Evolutionary conservation across 257 asterid species (phyloP).

Genomic region (Cruciata laevipes): DNA sequence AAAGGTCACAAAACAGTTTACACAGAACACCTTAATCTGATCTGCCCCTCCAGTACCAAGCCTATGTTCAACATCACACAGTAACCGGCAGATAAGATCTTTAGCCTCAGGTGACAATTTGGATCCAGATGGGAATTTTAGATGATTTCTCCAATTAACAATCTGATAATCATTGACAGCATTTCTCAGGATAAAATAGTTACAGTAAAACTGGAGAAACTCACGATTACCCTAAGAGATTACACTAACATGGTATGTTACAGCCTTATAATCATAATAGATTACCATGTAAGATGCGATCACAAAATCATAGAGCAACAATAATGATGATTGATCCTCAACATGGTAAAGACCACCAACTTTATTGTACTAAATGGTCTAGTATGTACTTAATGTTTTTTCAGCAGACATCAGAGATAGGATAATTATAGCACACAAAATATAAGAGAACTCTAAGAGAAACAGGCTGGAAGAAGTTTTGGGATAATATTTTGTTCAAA

Average conservation of each 20-base stretch:
- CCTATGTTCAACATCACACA: conserved; percentile 93
- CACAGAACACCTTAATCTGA: conserved; percentile 62
- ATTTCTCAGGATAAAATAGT: conserved; percentile 4
- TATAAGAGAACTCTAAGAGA: neutral
- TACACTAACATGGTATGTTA: too few species aligned
- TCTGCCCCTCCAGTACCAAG: conserved; percentile 87
- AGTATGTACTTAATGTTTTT: neutral
- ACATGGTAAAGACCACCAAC: neutral
- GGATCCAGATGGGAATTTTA: conserved; percentile 72
- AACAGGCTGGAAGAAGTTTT: neutral
- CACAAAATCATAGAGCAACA: neutral
- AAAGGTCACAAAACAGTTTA: conserved; percentile 6
- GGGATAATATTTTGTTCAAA: neutral
- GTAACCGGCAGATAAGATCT: conserved; percentile 79
- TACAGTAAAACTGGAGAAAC: neutral
- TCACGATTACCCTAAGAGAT: too few species aligned
- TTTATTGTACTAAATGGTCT: neutral
- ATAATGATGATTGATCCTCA: neutral
- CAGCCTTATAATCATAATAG: neutral
- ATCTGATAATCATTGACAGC: conserved; percentile 44
- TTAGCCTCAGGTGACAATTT: conserved; percentile 69
- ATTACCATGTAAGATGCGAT: neutral
- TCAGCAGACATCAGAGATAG: neutral
- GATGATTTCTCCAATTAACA: conserved; percentile 96
- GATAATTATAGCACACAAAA: neutral